Evolutionary conservation across 163 green algal species (phyloP), one percentile per base, ranked within the genome.

Genomic region (Chlorella variabilis): DNA sequence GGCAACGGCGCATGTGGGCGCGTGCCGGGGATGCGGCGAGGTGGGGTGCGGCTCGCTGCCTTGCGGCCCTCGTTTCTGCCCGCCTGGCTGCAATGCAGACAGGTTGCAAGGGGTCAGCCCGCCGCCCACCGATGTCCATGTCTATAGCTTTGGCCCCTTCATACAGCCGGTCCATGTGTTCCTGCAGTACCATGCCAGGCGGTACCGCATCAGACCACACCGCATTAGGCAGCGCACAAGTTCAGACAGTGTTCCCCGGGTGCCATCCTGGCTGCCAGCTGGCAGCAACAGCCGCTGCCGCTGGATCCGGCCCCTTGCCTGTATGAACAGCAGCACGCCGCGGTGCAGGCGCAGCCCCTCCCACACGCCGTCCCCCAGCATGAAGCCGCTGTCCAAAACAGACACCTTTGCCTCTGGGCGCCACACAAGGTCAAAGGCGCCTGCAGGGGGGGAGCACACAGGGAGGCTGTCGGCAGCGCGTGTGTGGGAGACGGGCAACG

Each of bases 281-380:
- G n/a, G n/a, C n/a, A n/a, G n/a, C n/a, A n/a, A n/a, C n/a, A n/a
- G n/a, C n/a, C n/a, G n/a, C n/a, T n/a, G n/a, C n/a, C n/a, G n/a
- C n/a, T n/a, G n/a, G n/a, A n/a, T n/a, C n/a, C n/a, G n/a, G n/a
- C 68, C 15, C 0, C 51, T 49, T 2, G 56, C 73, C 73, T 80
- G 70, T 39, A 51, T 49, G 56, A 93, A 93, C 13, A 91, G 75
- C 2, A 95, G 38, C 27, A 86, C 74, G n/a, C 91, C 89, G 4
- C 66, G 48, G 84, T 95, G 90, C 76, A 96, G 65, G 13, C 93
- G 83, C 1, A 97, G 71, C 5, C 92, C 92, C 89, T 97, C 93
- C 93, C 93, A 97, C 66, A 96, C 91, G 11, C 93, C 93, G 76
- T 97, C 93, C 0, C 93, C 93, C 68, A 95, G 85, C 86, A 96